These are phyloP conservation scores for Trichopus zeylanicus DNA, from an alignment of 116 monocot genomes.

Conservation along the genomic window DNA sequence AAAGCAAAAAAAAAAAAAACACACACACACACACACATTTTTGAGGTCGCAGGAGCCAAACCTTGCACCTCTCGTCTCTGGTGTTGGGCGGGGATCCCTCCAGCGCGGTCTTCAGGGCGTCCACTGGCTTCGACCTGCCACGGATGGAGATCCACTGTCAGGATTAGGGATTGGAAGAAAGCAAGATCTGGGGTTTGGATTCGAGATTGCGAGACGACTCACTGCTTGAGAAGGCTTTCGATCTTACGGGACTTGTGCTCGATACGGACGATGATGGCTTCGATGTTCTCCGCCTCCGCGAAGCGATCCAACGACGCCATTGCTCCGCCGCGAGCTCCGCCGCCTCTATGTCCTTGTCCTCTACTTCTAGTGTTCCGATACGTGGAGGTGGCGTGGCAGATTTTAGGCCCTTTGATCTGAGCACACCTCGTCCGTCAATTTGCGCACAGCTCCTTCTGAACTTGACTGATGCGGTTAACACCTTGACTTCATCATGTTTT, in stretches of 20 bases:
- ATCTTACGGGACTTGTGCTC: constrained; percentile 93
- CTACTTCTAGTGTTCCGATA: too few species aligned
- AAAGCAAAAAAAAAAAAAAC: background rate
- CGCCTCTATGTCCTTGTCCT: too few species aligned
- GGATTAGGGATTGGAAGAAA: background rate
- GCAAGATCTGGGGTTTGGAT: background rate
- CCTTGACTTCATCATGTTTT: too few species aligned
- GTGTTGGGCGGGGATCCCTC: constrained; percentile 74
- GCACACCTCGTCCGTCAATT: too few species aligned
- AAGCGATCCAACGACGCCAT: constrained; percentile 17
- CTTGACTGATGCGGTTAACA: too few species aligned
- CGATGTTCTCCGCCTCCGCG: constrained; percentile 54
- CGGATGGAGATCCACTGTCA: background rate
- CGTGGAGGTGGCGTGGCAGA: too few species aligned
- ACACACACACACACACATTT: background rate
- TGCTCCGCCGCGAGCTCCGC: constrained; percentile 2
- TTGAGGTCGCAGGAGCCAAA: constrained; percentile 6
- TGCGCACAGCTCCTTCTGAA: too few species aligned
- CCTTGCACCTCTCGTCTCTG: constrained; percentile 90
- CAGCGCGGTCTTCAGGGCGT: constrained; percentile 78
- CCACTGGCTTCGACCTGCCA: constrained; percentile 79
- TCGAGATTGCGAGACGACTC: constrained; percentile 12
- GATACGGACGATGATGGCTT: constrained; percentile 78
- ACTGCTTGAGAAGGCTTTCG: constrained; percentile 87
- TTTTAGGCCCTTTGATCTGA: too few species aligned